Conservation (phyloP, 2,329 filamentous ascomycete genomes). For the Pyrenophora seminiperda region DNA sequence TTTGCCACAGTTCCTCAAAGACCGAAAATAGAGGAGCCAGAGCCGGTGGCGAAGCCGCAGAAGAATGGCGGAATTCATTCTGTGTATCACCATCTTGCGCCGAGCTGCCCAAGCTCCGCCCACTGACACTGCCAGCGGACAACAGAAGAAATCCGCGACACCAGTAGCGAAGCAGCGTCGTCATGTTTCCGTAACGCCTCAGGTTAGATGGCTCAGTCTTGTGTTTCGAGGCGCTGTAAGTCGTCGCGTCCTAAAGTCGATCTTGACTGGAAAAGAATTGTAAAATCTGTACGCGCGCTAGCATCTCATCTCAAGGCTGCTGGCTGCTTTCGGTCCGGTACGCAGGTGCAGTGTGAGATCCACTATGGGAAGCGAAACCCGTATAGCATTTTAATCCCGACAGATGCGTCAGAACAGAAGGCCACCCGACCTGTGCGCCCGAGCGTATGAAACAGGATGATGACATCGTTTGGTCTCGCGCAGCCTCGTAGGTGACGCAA, state of each 20-base stretch:
- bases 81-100: no score
- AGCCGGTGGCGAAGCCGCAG: conserved; percentile 14
- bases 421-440: conserved; percentile 8
- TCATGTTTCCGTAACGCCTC: conserved; percentile 7
- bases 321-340: conserved; percentile 26
- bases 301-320: conserved; percentile 14
- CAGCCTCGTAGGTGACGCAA: conserved; percentile 13
- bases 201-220: conserved; percentile 23
- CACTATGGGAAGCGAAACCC: conserved; percentile 3
- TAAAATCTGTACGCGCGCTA: conserved; percentile 18
- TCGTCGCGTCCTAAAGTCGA: conserved; percentile 30
- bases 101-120: neutral
- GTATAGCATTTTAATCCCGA: conserved; percentile 6
- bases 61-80: neutral
- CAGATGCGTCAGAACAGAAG: conserved; percentile 13
- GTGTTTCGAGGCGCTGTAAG: conserved; percentile 31
- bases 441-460: conserved; percentile 14
- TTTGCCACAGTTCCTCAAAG: conserved; percentile 12
- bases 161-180: conserved; percentile 3
- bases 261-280: conserved; percentile 15
- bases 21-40: conserved; percentile 16
- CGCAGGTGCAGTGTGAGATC: conserved; percentile 5
- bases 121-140: conserved; percentile 4
- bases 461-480: conserved; percentile 7
- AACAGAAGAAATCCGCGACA: conserved; percentile 3